These are phyloP conservation scores for Aegilops tauschii DNA, from an alignment of 176 grass and related monocot genomes.

Conservation along the genomic window DNA sequence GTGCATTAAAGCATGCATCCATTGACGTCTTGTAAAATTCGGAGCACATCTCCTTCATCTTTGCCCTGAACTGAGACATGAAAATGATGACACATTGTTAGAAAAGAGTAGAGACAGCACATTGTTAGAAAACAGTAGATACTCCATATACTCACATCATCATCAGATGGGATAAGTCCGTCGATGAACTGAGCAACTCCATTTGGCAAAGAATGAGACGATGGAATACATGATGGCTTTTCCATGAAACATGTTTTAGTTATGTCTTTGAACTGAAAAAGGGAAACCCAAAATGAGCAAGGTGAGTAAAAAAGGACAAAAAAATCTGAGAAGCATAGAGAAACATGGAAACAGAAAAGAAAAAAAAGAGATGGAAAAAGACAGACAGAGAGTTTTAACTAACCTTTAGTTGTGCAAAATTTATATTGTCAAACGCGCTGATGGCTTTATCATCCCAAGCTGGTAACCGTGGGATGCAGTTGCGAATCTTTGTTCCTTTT, in stretches of 20 bases:
- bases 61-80: neutral
- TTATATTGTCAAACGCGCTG: neutral
- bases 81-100: neutral
- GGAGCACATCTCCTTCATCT: neutral
- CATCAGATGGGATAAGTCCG: neutral
- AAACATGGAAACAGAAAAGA: neutral
- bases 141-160: neutral
- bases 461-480: neutral
- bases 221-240: neutral
- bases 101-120: neutral
- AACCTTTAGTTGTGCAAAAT: neutral
- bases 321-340: neutral
- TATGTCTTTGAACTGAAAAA: neutral
- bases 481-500: neutral
- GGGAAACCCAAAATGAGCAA: neutral
- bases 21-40: neutral
- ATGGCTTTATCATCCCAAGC: neutral
- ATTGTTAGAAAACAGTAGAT: neutral
- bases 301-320: neutral
- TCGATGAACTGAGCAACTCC: neutral
- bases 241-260: neutral
- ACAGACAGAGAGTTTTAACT: neutral
- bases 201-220: neutral
- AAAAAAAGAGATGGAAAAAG: neutral
- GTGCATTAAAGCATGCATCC: too few relatives aligned